Evolutionary conservation across 192 early-diverging fungal genomes (phyloP), one percentile per base, ranked within the genome.

Genomic region (Coemansia sp.): DNA sequence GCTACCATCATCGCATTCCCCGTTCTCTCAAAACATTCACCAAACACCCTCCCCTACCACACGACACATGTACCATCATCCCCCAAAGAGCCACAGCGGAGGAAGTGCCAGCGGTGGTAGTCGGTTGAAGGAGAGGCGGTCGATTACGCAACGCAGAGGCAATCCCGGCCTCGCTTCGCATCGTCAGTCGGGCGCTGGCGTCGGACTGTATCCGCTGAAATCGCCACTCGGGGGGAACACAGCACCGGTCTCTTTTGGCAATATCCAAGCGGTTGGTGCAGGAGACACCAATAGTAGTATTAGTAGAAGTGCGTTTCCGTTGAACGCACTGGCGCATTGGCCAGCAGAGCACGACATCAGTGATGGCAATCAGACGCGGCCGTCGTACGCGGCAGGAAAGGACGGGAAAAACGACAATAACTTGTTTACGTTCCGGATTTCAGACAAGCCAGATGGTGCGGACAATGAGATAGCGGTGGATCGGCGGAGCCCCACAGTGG

Each of bases 61-160:
- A 4, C 32, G 32, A 45, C 56, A 36, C 56, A 15, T 58, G 56
- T 26, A 58, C 39, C 56, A 32, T 36, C 56, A 36, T 32, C 32
- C 32, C 32, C 32, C 32, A 32, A 32, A 32, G 32, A 32, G 32
- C 32, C 32, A 32, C 32, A 32, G 32, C 32, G 32, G 32, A 4
- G 32, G 32, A 32, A 32, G 32, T 4, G 32, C 32, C 32, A 42
- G 41, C 11, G 22, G 6, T 18, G 42, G 41, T 12, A 61, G 6
- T 61, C 60, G 60, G 19, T 11, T 12, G 26, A 61, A 41, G 19
- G 60, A 61, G 13, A 61, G 60, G 22, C 60, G 60, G 15, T 13
- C 60, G 11, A 12, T 46, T 46, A 9, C 43, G 41, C 60, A 61
- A 19, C 60, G 60, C 43, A 41, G 60, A 45, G 13, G 15, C 43